Evolutionary conservation across 2,329 filamentous ascomycete genomes (phyloP).

Genomic region (Annulohypoxylon truncatum): DNA sequence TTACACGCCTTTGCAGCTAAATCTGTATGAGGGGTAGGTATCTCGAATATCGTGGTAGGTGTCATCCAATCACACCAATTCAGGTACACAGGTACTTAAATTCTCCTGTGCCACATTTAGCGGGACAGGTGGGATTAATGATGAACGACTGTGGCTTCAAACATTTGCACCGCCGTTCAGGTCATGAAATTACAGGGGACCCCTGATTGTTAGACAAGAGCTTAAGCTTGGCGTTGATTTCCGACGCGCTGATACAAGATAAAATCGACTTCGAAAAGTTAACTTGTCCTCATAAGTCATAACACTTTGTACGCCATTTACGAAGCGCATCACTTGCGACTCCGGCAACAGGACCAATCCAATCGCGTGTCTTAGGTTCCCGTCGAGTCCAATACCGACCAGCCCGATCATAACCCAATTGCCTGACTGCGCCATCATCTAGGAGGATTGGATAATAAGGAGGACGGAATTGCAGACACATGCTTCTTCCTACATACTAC

Average conservation of each 20-base stretch:
- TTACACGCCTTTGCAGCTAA: neutral
- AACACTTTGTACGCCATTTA: constrained; percentile 21
- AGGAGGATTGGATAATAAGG: constrained; percentile 16
- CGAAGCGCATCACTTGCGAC: neutral
- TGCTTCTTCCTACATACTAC: constrained; percentile 37
- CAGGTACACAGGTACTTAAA: neutral
- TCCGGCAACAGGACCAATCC: neutral
- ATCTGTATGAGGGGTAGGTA: neutral
- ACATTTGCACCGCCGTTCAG: constrained; percentile 11
- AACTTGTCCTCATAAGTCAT: constrained; percentile 23
- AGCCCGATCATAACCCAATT: constrained; percentile 19
- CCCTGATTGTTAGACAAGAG: constrained; percentile 26
- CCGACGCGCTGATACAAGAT: constrained; percentile 21
- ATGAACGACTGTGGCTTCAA: constrained; percentile 10
- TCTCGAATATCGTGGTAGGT: neutral
- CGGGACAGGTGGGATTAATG: neutral
- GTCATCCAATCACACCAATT: neutral
- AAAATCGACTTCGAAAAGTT: constrained; percentile 10
- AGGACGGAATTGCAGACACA: constrained; percentile 24
- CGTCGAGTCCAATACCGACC: constrained; percentile 9
- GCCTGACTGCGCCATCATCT: constrained; percentile 9
- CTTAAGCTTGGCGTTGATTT: constrained; percentile 32
- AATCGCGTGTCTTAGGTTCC: neutral
- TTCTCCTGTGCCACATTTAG: neutral
- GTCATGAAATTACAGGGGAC: constrained; percentile 8